A percentile compares a stretch with the other conserved stretches of the same genome.
phyloP scores from a whole-genome alignment of 2,329 filamentous ascomycete genomes.

The Pestalotiopsis sp. region DNA sequence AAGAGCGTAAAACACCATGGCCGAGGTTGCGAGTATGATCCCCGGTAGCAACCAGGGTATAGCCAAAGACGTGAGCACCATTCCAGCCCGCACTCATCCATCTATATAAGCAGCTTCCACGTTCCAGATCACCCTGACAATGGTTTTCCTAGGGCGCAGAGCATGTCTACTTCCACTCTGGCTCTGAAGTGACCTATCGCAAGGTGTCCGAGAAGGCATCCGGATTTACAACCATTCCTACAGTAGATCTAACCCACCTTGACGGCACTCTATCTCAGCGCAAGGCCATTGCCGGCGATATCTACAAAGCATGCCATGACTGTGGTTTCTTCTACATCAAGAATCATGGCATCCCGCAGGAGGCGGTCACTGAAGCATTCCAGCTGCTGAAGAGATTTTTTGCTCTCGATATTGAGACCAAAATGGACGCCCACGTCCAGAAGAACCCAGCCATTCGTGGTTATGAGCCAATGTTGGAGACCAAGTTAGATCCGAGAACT shows the following conservation, averaged over 20 bases:
- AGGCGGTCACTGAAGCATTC: constrained; percentile 25
- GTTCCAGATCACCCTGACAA: neutral
- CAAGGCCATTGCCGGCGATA: constrained; percentile 25
- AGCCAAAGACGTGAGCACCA: constrained; percentile 1
- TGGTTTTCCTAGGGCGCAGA: constrained; percentile 19
- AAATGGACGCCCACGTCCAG: constrained; percentile 38
- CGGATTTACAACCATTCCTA: constrained; percentile 34
- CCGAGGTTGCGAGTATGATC: neutral
- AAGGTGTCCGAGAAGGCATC: constrained; percentile 29
- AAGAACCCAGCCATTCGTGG: constrained; percentile 37
- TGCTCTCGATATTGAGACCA: constrained; percentile 30
- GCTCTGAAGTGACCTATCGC: constrained; percentile 33
- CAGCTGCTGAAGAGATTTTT: constrained; percentile 33
- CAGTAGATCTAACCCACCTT: constrained; percentile 31
- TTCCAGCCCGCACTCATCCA: neutral
- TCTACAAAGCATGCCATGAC: constrained; percentile 28
- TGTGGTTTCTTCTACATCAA: constrained; percentile 35
- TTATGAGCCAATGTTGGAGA: constrained; percentile 38
- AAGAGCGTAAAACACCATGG: neutral
- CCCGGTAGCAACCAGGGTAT: neutral
- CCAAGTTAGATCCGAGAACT: constrained; percentile 32
- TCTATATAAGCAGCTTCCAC: neutral
- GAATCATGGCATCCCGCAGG: constrained; percentile 33
- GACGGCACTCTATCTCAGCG: constrained; percentile 25
- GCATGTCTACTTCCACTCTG: constrained; percentile 36